Evolutionary conservation across 2,329 filamentous ascomycete species (phyloP).

Genomic region (Xylariales sp.): DNA sequence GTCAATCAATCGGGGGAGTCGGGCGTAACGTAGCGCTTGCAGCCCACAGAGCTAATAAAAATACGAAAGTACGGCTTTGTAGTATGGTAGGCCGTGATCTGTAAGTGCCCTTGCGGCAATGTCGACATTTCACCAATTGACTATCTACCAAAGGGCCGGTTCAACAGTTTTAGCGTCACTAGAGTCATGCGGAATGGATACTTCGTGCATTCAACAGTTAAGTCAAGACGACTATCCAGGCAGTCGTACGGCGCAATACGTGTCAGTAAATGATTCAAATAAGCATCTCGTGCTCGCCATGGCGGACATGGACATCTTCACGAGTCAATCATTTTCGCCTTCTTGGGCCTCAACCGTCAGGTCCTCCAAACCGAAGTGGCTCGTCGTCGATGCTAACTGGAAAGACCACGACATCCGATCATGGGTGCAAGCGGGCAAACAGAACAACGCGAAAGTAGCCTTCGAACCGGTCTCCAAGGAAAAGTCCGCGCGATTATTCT

Average conservation of each 20-base stretch:
- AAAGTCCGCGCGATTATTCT: conserved; percentile 80
- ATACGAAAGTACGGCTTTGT: conserved; percentile 75
- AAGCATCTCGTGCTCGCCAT: conserved; percentile 91
- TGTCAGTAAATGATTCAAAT: conserved; percentile 85
- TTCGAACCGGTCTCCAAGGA: conserved; percentile 91
- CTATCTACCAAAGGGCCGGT: conserved; percentile 67
- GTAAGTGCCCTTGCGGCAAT: conserved; percentile 54
- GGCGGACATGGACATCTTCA: conserved; percentile 93
- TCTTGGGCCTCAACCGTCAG: conserved; percentile 71
- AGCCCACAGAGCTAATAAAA: conserved; percentile 73
- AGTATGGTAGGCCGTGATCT: conserved; percentile 85
- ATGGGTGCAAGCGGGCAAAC: conserved; percentile 73
- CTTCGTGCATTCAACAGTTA: conserved; percentile 70
- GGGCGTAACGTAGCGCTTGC: conserved; percentile 92
- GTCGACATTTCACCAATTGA: conserved; percentile 8
- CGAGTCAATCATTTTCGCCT: conserved; percentile 62
- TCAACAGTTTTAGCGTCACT: conserved; percentile 77
- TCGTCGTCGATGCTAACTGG: conserved; percentile 93
- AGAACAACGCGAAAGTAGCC: conserved; percentile 69
- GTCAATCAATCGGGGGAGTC: conserved; percentile 88
- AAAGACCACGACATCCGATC: conserved; percentile 70
- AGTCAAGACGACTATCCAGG: conserved; percentile 60
- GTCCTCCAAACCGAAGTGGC: conserved; percentile 73
- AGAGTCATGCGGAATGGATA: conserved; percentile 71
- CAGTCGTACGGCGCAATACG: conserved; percentile 86